These are phyloP conservation scores for Hevea brasiliensis DNA, from an alignment of 345 rosid genomes.

Conservation along the genomic window DNA sequence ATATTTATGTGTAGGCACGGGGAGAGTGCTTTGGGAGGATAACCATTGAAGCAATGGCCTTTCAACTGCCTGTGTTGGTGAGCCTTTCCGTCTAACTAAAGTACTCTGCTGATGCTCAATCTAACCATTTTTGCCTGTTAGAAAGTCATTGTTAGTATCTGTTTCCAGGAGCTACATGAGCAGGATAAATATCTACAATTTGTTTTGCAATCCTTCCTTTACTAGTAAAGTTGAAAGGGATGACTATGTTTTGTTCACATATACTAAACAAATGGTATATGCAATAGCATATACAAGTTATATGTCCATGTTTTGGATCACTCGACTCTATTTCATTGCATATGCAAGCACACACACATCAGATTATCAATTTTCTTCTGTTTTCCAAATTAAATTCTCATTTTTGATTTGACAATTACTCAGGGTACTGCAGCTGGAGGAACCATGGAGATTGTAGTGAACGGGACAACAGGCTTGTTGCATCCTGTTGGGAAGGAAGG, in stretches of 20 bases:
- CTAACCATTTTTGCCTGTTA: neutral
- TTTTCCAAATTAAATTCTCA: neutral
- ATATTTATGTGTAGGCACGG: constrained; percentile 32
- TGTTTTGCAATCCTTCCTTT: neutral
- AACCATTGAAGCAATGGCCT: constrained; percentile 64
- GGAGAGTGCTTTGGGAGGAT: constrained; percentile 67
- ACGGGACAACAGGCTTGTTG: constrained; percentile 50
- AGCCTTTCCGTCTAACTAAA: neutral
- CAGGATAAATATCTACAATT: neutral
- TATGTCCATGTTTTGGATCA: neutral
- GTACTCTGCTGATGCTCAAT: neutral
- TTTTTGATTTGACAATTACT: neutral
- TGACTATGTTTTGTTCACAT: neutral
- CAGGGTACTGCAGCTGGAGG: constrained; percentile 60
- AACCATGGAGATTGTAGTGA: constrained; percentile 48
- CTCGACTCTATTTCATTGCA: too few relatives aligned
- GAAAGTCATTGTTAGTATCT: neutral
- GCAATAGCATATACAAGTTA: neutral
- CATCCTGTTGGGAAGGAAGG: constrained; percentile 53
- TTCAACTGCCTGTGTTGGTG: constrained; percentile 59
- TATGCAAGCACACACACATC: neutral
- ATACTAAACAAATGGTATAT: too few relatives aligned
- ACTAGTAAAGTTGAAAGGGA: neutral
- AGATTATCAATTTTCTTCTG: neutral
- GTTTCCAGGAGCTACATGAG: neutral